A percentile compares a stretch with the other conserved stretches of the same genome.
Conservation (phyloP, 2,329 filamentous ascomycete species). For the Nothophaeocryptopus gaeumannii region DNA sequence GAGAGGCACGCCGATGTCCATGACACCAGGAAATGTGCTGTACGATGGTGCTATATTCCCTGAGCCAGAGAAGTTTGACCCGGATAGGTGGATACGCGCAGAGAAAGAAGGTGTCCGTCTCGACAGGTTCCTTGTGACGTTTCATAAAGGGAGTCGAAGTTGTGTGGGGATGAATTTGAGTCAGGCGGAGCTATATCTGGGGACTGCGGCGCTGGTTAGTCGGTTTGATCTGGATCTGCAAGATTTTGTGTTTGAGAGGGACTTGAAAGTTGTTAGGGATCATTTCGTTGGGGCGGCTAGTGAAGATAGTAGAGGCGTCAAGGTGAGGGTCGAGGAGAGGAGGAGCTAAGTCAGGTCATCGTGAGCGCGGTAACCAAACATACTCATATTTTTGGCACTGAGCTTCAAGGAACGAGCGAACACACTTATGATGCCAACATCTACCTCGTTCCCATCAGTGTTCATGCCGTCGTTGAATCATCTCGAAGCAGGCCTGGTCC, state of each 20-base stretch:
- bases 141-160: slow-evolving; percentile 8
- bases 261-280: slow-evolving; percentile 9
- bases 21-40: slow-evolving; percentile 1
- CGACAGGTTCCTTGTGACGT: slow-evolving; percentile 10
- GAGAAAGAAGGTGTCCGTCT: slow-evolving; percentile 3
- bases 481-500: too few species aligned
- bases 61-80: slow-evolving; percentile 1
- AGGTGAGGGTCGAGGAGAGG: slow-evolving; percentile 2
- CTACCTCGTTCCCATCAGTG: neutral
- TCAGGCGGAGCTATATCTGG: slow-evolving; percentile 12
- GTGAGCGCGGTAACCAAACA: too few species aligned
- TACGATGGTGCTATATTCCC: slow-evolving; percentile 2
- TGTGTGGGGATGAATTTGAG: slow-evolving; percentile 18
- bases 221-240: slow-evolving; percentile 7
- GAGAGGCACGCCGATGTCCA: slow-evolving; percentile 8
- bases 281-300: slow-evolving; percentile 6
- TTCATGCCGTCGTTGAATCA: too few species aligned
- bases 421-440: too few species aligned
- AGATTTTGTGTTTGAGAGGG: slow-evolving; percentile 8
- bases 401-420: too few species aligned
- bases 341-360: too few species aligned
- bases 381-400: too few species aligned
- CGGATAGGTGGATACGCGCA: slow-evolving; percentile 10
- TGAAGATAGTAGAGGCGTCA: slow-evolving; percentile 5
- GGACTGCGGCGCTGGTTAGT: slow-evolving; percentile 1